These are phyloP conservation scores for Globisporangium echinulatum DNA, from an alignment of 352 stramenopile genomes.

Conservation along the genomic window DNA sequence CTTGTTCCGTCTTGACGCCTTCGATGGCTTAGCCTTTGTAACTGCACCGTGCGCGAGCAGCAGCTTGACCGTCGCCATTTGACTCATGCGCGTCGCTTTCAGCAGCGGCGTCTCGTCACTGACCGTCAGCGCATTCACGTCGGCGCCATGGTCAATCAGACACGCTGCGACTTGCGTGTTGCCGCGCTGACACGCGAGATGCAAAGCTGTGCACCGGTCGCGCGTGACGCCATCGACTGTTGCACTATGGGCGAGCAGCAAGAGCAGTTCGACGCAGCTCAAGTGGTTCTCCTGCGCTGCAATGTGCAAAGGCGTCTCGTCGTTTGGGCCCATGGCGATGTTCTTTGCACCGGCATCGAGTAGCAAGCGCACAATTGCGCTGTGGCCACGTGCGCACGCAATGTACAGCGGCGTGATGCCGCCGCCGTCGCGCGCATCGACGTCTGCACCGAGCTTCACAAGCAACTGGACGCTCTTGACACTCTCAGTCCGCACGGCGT, in stretches of 20 bases:
- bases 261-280: slow-evolving; percentile 42
- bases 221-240: slow-evolving; percentile 49
- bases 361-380: slow-evolving; percentile 50
- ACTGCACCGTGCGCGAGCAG: slow-evolving; percentile 47
- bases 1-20: slow-evolving; percentile 2
- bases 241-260: slow-evolving; percentile 39
- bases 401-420: slow-evolving; percentile 74
- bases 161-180: slow-evolving; percentile 64
- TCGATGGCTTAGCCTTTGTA: slow-evolving; percentile 18
- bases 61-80: slow-evolving; percentile 72
- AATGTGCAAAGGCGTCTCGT: slow-evolving; percentile 74
- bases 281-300: slow-evolving; percentile 79
- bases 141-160: slow-evolving; percentile 59
- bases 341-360: slow-evolving; percentile 51
- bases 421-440: slow-evolving; percentile 50
- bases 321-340: slow-evolving; percentile 50
- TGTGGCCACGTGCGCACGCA: slow-evolving; percentile 61
- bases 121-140: slow-evolving; percentile 57
- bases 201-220: slow-evolving; percentile 62
- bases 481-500: slow-evolving; percentile 44
- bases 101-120: slow-evolving; percentile 64
- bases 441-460: slow-evolving; percentile 53
- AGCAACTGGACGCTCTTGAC: slow-evolving; percentile 52
- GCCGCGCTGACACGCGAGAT: slow-evolving; percentile 70
- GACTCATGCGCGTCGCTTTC: slow-evolving; percentile 79